Evolutionary conservation across 164 flowering plant genomes (phyloP), one percentile per base, ranked within the genome.

Genomic region (Aristolochia californica): DNA sequence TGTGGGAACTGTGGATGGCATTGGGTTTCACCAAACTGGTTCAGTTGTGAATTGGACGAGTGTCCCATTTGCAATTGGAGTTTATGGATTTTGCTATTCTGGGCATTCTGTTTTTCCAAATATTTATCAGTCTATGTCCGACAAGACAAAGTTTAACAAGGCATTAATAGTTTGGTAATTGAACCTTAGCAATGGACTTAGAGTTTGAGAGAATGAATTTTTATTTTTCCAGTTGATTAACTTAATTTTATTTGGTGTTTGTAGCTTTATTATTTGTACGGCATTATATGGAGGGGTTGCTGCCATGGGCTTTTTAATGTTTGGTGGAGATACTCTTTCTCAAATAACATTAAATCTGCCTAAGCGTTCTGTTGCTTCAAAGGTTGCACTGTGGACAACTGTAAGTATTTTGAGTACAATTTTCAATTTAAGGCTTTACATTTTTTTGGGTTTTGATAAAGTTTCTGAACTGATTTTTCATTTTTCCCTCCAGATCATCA

Each of bases 341-440:
- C 97, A 89, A 71, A 79, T 93, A 60, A 93, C 99, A 48, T 64
- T 93, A 63, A 93, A 87, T 61, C 65, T 93, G 85, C 98, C 97
- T 51, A 56, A 56, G 50, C 47, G 78, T 58, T 44, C 80, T 2
- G 16, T 87, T 55, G 61, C 73, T 22, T 83, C 97, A 43, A 80
- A 83, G 70, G 69, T 93, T 57, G 91, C 99, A 45, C 2, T 85
- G 44, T 89, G 94, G 99, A 89, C 91, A 55, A 85, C 91, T 16
- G 99, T 93, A 72, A 77, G 95, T 73, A n/a, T 59, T 30, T 27
- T n/a, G n/a, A n/a, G n/a, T n/a, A n/a, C n/a, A n/a, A n/a, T n/a
- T n/a, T n/a, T n/a, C n/a, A 23, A 54, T 59, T 55, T 23, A 13
- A 11, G 1, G 24, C 44, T 52, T 24, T 26, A 47, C 21, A 11